Evolutionary conservation across 2,329 filamentous ascomycete genomes (phyloP).

Genomic region (Neopestalotiopsis sp.): DNA sequence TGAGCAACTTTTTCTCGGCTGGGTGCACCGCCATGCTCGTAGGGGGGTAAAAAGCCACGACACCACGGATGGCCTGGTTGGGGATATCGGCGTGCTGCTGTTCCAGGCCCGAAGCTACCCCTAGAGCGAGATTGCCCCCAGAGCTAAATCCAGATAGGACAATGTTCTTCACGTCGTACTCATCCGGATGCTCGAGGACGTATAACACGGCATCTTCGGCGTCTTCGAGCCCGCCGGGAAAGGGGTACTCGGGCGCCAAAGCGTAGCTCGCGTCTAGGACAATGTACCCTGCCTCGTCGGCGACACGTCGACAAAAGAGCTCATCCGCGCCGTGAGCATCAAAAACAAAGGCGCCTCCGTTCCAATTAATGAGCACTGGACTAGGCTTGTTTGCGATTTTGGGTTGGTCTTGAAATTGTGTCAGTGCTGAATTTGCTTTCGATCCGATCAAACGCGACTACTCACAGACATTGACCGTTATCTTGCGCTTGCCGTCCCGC

Average conservation of each 20-base stretch:
- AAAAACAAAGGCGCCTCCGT: constrained; percentile 41
- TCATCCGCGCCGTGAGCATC: constrained; percentile 45
- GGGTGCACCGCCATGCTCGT: constrained; percentile 38
- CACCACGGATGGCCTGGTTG: constrained; percentile 52
- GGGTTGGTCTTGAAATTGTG: background rate
- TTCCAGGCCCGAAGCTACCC: constrained; percentile 24
- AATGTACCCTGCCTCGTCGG: constrained; percentile 30
- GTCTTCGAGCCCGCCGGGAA: constrained; percentile 38
- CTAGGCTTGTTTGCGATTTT: constrained; percentile 1
- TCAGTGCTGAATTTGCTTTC: background rate
- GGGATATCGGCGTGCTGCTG: constrained; percentile 28
- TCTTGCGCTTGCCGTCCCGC: background rate
- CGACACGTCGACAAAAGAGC: constrained; percentile 41
- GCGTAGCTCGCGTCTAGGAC: constrained; percentile 44
- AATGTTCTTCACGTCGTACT: constrained; percentile 40
- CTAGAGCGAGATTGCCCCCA: constrained; percentile 51
- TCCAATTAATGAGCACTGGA: constrained; percentile 43
- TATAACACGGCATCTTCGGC: constrained; percentile 44
- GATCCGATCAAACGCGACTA: background rate
- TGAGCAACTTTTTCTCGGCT: constrained; percentile 34
- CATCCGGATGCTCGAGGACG: constrained; percentile 28
- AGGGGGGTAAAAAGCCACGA: constrained; percentile 52
- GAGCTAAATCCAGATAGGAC: constrained; percentile 53
- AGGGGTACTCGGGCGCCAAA: constrained; percentile 45
- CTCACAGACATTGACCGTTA: background rate